Evolutionary conservation across 2,329 filamentous ascomycete species (phyloP), one percentile per base, ranked within the genome.

Genomic region (Exserohilum rostratum): DNA sequence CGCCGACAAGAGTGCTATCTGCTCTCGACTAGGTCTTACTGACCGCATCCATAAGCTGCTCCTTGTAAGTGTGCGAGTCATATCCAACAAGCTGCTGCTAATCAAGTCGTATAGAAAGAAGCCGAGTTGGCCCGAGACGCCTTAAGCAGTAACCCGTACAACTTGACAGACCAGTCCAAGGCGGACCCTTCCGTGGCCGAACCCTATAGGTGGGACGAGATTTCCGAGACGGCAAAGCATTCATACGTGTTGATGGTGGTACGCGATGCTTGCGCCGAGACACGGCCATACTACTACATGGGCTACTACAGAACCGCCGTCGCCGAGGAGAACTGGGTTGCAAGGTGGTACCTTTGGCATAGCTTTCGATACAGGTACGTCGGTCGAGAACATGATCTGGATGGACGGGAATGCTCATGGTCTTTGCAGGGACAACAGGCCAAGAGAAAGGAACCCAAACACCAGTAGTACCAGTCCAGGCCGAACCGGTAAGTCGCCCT

Each of bases 321-420:
- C 9, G 75, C 75, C 38, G 76, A 80, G 58, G 71, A 74, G 42
- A 82, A 82, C 50, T 82, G 80, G 80, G 77, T 82, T 33, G 80
- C 80, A 27, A 71, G 77, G n/a, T 82, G 80, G 80, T 77, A 79
- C 59, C 71, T 82, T 5, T 82, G 79, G 79, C 80, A 82, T 61
- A 78, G 79, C 54, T 82, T 81, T 57, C 77, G 80, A n/a, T 80
- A 77, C 57, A 60, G 65, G 65, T 68, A 48, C 6, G 62, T 54
- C 5, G 15, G 18, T 2, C 9, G n/a, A 30, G 3, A 1, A 1
- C 10, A 20, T n/a, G 5, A 27, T 27, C 7, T 27, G 7, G 22
- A 7, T 3, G 6, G 17, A 7, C 25, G 25, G 18, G 11, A 33
- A 27, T 33, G 6, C 52, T 59, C 37, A 58, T 37, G 17, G 9